phyloP scores from a whole-genome alignment of 2,329 filamentous ascomycete genomes.

The Aspergillus luchuensis region DNA sequence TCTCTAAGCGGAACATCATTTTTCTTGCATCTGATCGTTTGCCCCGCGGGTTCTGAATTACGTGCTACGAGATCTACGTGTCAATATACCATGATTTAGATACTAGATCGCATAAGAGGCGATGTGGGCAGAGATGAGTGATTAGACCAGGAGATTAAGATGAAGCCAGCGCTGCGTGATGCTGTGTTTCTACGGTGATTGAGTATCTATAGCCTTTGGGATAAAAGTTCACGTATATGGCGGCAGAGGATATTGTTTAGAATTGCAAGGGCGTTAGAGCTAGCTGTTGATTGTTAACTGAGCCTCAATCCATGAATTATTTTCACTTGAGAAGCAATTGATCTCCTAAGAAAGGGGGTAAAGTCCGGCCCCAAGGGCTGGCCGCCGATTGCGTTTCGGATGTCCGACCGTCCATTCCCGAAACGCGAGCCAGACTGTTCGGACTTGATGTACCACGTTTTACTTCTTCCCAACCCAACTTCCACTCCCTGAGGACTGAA shows the following conservation, averaged over 20 bases:
- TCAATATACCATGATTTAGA: conserved; percentile 8
- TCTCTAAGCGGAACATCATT: conserved; percentile 31
- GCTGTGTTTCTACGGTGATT: neutral
- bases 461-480: neutral
- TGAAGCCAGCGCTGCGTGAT: neutral
- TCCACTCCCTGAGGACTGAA: neutral
- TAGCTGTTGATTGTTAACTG: neutral
- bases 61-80: conserved; percentile 7
- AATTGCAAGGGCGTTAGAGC: neutral
- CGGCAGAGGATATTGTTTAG: neutral
- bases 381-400: neutral
- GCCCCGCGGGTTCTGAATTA: neutral
- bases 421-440: neutral
- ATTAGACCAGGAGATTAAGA: neutral
- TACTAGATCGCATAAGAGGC: conserved; percentile 4
- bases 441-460: neutral
- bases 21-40: neutral
- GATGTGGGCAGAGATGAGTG: conserved; percentile 7
- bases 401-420: neutral
- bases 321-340: neutral
- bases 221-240: neutral
- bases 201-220: neutral
- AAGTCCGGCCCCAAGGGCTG: neutral
- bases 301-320: neutral
- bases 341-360: neutral